Conservation (phyloP, 805 yeast genomes). For the Schizosaccharomyces osmophilus region DNA sequence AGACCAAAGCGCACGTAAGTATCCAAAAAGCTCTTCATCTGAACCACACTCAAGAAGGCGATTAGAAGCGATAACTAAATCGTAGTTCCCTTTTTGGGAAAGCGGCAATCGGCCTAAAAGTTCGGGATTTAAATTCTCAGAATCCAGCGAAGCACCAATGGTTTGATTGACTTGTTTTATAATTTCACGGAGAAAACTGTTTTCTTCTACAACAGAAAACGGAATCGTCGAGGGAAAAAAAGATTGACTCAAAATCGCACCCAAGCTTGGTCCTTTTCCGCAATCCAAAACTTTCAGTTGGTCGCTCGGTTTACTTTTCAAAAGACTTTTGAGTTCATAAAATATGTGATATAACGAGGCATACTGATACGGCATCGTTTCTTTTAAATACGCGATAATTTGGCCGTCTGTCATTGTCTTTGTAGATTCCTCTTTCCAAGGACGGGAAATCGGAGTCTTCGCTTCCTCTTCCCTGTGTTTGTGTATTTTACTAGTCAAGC, state of each 20-base stretch:
- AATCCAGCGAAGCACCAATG: background rate
- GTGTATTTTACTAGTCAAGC: background rate
- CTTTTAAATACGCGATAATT: background rate
- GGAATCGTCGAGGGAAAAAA: background rate
- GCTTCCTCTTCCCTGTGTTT: background rate
- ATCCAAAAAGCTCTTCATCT: background rate
- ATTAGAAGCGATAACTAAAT: background rate
- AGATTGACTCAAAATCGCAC: background rate
- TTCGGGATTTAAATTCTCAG: no score
- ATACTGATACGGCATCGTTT: background rate
- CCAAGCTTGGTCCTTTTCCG: background rate
- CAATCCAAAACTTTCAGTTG: background rate
- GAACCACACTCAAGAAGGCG: background rate
- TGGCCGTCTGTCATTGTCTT: background rate
- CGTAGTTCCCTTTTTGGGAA: background rate
- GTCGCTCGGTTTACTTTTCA: background rate
- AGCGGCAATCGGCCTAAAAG: background rate
- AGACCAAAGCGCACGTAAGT: background rate
- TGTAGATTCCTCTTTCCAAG: background rate
- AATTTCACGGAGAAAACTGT: background rate
- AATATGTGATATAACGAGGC: background rate
- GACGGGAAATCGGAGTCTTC: background rate
- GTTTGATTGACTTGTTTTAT: background rate
- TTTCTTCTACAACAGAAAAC: background rate
- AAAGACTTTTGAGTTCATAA: background rate